Base-by-base conservation (phyloP, 805 yeast genomes). In the Lipomyces mesembrius region DNA sequence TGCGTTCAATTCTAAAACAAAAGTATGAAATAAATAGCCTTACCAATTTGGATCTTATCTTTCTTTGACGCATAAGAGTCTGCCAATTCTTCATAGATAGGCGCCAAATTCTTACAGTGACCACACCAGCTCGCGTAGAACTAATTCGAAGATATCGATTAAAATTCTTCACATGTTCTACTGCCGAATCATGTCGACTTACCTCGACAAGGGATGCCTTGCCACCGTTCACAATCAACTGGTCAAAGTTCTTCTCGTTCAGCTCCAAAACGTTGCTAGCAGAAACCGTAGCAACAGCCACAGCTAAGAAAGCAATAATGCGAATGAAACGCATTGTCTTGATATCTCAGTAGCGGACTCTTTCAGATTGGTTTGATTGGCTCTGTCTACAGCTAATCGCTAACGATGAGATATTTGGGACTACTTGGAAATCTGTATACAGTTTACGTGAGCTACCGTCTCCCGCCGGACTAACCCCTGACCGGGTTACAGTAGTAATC, bases 91-190 rank as follows among this genome's bases (percentile, higher is more conserved):
- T 82, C 81, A 77, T 82, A 89, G 1, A 85, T 85, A 3, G 89
- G 88, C 66, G 87, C 85, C 62, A 94, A 80, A 66, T 87, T 83
- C 74, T 88, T 84, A 78, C 99, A 95, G 78, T 94, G 91, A 2
- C 98, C 97, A 81, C 99, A 87, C 88, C 89, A 84, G 37, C 81
- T 66, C 29, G 89, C 86, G 75, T 84, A 86, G 78, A 87, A 88
- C 80, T 91, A 43, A 2, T 27, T 2, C 5, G 29, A 6, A 2
- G 0, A n/a, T 29, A 6, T 25, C 25, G 9, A 17, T 43, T 43
- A 43, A 7, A 6, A 43, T 43, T 6, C 43, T 5, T 3, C 8
- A 43, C 8, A n/a, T 43, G 22, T 43, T 17, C 49, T 17, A 29
- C 34, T 7, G n/a, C 49, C 49, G 8, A 14, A n/a, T 43, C 22